Percentiles rank a stretch among this genome's conserved stretches.
phyloP scores from a whole-genome alignment of 2,329 filamentous ascomycete species.

The Rutstroemia sydowiana region DNA sequence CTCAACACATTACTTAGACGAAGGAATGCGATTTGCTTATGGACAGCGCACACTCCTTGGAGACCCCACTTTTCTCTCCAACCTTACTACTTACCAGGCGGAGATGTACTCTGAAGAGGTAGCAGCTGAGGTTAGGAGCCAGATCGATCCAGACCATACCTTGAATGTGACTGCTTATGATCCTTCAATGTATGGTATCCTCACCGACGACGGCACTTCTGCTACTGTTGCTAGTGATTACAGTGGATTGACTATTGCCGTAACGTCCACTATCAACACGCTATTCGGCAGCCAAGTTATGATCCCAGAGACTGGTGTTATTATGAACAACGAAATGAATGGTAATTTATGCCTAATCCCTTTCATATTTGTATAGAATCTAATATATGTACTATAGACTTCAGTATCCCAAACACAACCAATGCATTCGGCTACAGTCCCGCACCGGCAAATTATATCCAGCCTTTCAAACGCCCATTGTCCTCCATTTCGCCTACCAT shows the following conservation, averaged over 20 bases:
- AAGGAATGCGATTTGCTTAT: conserved; percentile 61
- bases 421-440: conserved; percentile 62
- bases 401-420: conserved; percentile 54
- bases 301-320: conserved; percentile 59
- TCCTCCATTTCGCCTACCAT: conserved; percentile 59
- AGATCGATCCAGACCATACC: conserved; percentile 51
- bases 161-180: conserved; percentile 55
- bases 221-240: conserved; percentile 48
- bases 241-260: conserved; percentile 52
- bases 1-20: conserved; percentile 59
- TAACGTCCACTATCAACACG: conserved; percentile 62
- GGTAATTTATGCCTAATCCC: conserved; percentile 33
- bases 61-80: conserved; percentile 52
- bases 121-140: conserved; percentile 44
- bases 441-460: conserved; percentile 56
- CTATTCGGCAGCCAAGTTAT: conserved; percentile 57
- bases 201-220: conserved; percentile 43
- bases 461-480: conserved; percentile 57
- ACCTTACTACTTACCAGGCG: conserved; percentile 51
- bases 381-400: conserved; percentile 37
- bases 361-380: conserved; percentile 29
- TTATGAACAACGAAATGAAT: conserved; percentile 60
- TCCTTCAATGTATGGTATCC: conserved; percentile 50
- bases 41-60: conserved; percentile 54
- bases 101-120: conserved; percentile 44